Conservation (phyloP, 2,329 filamentous ascomycete genomes). For the Epichloe aotearoae region DNA sequence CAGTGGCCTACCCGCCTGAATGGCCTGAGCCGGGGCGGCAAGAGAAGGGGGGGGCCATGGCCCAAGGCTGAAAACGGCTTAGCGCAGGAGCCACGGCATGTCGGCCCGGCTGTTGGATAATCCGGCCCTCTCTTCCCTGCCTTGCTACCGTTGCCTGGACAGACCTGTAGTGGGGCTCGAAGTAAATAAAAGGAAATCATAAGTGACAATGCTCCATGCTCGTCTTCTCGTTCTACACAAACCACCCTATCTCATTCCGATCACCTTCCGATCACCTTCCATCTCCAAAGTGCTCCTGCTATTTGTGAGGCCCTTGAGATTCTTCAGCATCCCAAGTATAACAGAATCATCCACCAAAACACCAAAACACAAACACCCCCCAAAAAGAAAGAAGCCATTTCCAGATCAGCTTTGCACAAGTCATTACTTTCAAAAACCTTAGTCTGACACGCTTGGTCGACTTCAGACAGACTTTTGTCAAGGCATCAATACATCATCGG, state of each 20-base stretch:
- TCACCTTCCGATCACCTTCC: constrained; percentile 9
- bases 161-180: constrained; percentile 21
- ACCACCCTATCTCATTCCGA: constrained; percentile 8
- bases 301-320: constrained; percentile 7
- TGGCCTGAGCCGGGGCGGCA: background rate
- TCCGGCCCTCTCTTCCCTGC: background rate
- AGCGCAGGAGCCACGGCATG: background rate
- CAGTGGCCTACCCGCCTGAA: background rate
- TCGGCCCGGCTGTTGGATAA: constrained; percentile 5
- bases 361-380: background rate
- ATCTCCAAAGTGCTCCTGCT: background rate
- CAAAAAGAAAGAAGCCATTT: background rate
- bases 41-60: too few relatives aligned
- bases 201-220: constrained; percentile 8
- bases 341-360: constrained; percentile 6
- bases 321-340: constrained; percentile 11
- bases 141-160: constrained; percentile 21
- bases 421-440: constrained; percentile 21
- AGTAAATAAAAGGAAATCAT: constrained; percentile 33
- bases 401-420: constrained; percentile 26
- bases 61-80: background rate
- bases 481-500: constrained; percentile 34
- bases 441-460: constrained; percentile 25
- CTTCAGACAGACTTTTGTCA: constrained; percentile 27
- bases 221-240: constrained; percentile 15